Evolutionary conservation across 352 stramenopile genomes (phyloP).

Genomic region (Globisporangium solare): DNA sequence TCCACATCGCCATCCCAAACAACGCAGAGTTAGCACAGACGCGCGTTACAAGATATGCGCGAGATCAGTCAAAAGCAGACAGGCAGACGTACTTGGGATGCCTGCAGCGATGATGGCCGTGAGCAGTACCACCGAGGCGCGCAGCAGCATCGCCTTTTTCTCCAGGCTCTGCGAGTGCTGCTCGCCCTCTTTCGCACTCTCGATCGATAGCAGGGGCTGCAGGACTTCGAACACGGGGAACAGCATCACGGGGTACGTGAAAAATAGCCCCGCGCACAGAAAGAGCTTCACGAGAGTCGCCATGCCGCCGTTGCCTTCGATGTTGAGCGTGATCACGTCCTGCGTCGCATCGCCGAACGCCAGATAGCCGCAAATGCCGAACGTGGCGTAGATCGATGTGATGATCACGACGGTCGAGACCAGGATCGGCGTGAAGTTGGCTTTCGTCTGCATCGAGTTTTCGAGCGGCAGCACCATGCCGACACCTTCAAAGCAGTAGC

Average conservation of each 20-base stretch:
- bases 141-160: constrained; percentile 37
- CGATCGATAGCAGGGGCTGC: constrained; percentile 24
- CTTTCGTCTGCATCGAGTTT: constrained; percentile 75
- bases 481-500: constrained; percentile 90
- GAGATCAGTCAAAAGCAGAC: neutral
- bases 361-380: constrained; percentile 84
- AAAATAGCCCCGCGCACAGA: constrained; percentile 85
- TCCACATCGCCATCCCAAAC: neutral
- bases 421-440: constrained; percentile 72
- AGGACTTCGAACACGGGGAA: constrained; percentile 89
- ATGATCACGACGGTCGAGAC: constrained; percentile 73
- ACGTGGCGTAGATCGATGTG: constrained; percentile 83
- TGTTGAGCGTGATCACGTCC: constrained; percentile 89
- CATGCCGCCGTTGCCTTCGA: constrained; percentile 49
- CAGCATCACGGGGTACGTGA: constrained; percentile 93
- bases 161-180: constrained; percentile 8
- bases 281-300: constrained; percentile 83
- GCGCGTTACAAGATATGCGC: neutral
- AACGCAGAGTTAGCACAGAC: neutral
- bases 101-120: constrained; percentile 75
- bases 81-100: constrained; percentile 49
- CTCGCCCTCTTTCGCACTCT: constrained; percentile 17
- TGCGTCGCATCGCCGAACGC: constrained; percentile 79
- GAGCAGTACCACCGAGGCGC: constrained; percentile 58
- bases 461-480: constrained; percentile 88